phyloP scores from a whole-genome alignment of 1,284 basidiomycete species.

The Ceratobasidium sp. region DNA sequence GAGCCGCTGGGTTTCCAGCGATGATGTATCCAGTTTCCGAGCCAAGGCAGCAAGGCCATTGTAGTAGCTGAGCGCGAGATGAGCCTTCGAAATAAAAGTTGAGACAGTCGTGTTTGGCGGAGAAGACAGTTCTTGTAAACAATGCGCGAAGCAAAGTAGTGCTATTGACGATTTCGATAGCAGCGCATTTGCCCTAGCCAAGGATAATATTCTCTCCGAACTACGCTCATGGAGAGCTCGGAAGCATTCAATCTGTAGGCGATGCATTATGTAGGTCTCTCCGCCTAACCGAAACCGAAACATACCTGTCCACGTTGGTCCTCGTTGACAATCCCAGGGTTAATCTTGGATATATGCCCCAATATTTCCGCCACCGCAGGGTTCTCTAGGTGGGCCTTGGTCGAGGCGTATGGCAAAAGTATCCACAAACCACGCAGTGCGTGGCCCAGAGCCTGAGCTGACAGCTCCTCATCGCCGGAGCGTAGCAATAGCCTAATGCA shows the following conservation, averaged over 20 bases:
- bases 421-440: slow-evolving; percentile 59
- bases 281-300: too few species aligned
- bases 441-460: slow-evolving; percentile 60
- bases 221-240: not conserved
- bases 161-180: not conserved
- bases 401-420: slow-evolving; percentile 50
- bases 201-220: not conserved
- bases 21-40: not conserved
- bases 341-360: too few species aligned
- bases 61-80: slow-evolving; percentile 7
- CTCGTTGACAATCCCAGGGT: too few species aligned
- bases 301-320: too few species aligned
- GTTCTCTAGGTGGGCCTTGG: too few species aligned
- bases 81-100: not conserved
- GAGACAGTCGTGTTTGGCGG: not conserved
- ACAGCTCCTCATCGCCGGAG: slow-evolving; percentile 48
- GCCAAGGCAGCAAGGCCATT: not conserved
- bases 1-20: slow-evolving; percentile 1
- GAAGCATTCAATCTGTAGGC: too few species aligned
- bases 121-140: not conserved
- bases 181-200: not conserved
- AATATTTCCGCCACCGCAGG: too few species aligned
- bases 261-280: too few species aligned
- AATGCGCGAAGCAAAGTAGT: slow-evolving; percentile 26
- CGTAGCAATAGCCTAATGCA: not conserved